Evolutionary conservation across 2,329 filamentous ascomycete genomes (phyloP), one percentile per base, ranked within the genome.

Genomic region (Fusarium sp.): DNA sequence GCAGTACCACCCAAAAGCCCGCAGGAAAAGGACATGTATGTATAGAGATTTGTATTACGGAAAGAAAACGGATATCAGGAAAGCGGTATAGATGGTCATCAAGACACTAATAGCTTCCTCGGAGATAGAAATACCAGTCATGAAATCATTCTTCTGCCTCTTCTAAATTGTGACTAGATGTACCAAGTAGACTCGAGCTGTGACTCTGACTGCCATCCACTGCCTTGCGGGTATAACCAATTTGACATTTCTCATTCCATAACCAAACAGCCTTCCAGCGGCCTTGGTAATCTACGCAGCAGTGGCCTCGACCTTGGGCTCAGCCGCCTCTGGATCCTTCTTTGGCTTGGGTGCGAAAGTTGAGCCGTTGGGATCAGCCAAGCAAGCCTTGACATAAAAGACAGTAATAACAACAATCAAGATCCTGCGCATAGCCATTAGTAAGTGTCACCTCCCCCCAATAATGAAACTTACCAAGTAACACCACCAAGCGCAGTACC

Each of bases 401-500:
- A 79, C 73, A 45, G 83, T 60, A 59, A 81, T 74, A 49, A 81
- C 71, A 48, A 83, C 78, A 30, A 77, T 74, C 11, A 84, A 69
- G 41, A 83, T 60, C 82, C 81, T 82, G 4, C 3, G 2, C 9
- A 13, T 5, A 29, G 10, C 40, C 3, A 29, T 64, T 7, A 71
- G 40, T 44, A 16, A 40, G 5, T 25, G 18, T n/a, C 16, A 25
- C 20, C 4, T 24, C 24, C 24, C 5, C 24, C 24, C 24, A 30
- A 18, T 18, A 16, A 27, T 9, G 3, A n/a, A 27, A 74, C 77
- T 59, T 59, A 82, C 81, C 83, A 85, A 18, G 76, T 73, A 18
- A 83, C 22, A 12, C 81, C 82, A 6, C 83, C 83, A 8, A 85
- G 57, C 30, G 76, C 82, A 22, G 83, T 81, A 40, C 74, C 79